These are phyloP conservation scores for Aspergillus versicolor DNA, from an alignment of 2,329 filamentous ascomycete genomes.

Conservation along the genomic window DNA sequence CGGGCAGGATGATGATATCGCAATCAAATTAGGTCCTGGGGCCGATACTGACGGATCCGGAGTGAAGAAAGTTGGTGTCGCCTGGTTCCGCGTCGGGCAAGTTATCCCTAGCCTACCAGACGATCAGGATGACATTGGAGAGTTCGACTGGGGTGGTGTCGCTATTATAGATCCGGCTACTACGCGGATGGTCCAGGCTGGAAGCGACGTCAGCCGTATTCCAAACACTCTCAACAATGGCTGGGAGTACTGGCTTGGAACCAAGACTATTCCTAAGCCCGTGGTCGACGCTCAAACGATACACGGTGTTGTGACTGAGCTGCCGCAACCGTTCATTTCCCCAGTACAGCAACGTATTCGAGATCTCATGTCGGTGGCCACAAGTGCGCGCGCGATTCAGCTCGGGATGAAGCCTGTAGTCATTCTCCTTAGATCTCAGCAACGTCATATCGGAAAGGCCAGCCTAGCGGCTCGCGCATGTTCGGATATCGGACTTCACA, in stretches of 20 bases:
- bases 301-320: conserved; percentile 38
- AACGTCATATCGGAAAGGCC: conserved; percentile 91
- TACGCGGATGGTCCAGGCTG: conserved; percentile 88
- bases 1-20: conserved; percentile 71
- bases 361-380: conserved; percentile 83
- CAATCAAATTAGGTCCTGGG: conserved; percentile 38
- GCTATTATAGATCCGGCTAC: conserved; percentile 81
- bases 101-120: conserved; percentile 53
- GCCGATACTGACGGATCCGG: conserved; percentile 22
- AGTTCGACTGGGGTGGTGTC: conserved; percentile 79
- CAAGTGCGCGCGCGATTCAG: conserved; percentile 81
- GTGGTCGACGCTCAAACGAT: conserved; percentile 31
- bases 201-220: conserved; percentile 77
- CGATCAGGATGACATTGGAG: conserved; percentile 59
- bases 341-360: conserved; percentile 70
- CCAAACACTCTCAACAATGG: conserved; percentile 73
- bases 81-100: conserved; percentile 89
- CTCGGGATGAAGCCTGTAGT: conserved; percentile 84
- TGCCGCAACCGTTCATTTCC: conserved; percentile 50
- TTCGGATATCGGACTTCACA: conserved; percentile 85
- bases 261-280: conserved; percentile 62
- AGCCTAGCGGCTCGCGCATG: conserved; percentile 74
- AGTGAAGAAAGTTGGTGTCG: conserved; percentile 61
- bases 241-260: conserved; percentile 88
- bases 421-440: conserved; percentile 84